Conservation (phyloP, 768 basidiomycete species). For the Harrya chromipes region DNA sequence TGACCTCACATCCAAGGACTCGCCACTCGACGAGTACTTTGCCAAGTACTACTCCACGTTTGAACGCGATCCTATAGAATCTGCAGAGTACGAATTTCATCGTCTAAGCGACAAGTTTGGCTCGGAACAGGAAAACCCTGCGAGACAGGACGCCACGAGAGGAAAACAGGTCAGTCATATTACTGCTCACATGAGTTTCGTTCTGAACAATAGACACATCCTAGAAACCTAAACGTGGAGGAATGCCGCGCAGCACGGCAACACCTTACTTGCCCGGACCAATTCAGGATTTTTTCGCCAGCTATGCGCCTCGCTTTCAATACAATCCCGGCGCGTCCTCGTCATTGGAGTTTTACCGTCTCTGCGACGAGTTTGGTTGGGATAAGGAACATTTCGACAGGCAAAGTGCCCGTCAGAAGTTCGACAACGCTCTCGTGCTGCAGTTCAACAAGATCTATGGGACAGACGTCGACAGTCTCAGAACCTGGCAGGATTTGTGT, state of each 20-base stretch:
- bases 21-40: constrained; percentile 5
- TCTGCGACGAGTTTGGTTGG: no score
- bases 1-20: background rate
- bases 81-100: constrained; percentile 14
- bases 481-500: constrained; percentile 11
- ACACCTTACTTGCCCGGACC: no score
- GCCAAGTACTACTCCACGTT: background rate
- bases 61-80: constrained; percentile 2
- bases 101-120: constrained; percentile 2
- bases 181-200: no score
- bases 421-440: constrained; percentile 10
- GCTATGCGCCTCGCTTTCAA: no score
- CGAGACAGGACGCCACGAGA: background rate
- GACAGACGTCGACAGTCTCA: background rate
- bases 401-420: background rate
- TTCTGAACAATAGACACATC: no score
- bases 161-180: no score
- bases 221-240: no score
- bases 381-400: no score
- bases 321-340: no score
- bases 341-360: no score
- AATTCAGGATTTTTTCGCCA: no score
- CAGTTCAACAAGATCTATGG: constrained; percentile 18
- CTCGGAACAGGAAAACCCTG: constrained; percentile 3
- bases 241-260: no score